phyloP scores from a whole-genome alignment of 805 yeast species.

The Sungouiella thailandica region DNA sequence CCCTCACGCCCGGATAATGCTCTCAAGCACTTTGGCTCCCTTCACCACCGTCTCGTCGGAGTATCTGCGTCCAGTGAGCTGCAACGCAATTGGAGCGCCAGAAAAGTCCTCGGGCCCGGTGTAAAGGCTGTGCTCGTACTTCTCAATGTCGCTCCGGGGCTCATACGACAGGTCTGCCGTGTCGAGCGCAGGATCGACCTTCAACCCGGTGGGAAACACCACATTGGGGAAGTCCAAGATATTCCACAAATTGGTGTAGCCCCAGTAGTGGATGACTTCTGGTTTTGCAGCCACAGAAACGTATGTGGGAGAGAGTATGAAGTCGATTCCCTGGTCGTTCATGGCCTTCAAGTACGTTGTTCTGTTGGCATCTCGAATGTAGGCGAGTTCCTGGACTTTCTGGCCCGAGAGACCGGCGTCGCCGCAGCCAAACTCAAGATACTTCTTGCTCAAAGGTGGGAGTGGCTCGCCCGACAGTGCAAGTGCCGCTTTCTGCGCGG shows the following conservation, averaged over 20 bases:
- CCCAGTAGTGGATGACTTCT: slow-evolving; percentile 15
- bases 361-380: slow-evolving; percentile 11
- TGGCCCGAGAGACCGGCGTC: slow-evolving; percentile 14
- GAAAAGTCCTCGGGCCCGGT: slow-evolving; percentile 12
- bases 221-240: slow-evolving; percentile 17
- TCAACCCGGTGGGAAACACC: slow-evolving; percentile 16
- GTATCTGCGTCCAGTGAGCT: slow-evolving; percentile 17
- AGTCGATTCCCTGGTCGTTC: slow-evolving; percentile 11
- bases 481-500: slow-evolving; percentile 9
- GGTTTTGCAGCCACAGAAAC: slow-evolving; percentile 16
- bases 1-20: slow-evolving; percentile 5
- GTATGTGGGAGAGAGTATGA: slow-evolving; percentile 15
- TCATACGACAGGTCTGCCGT: slow-evolving; percentile 7
- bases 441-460: slow-evolving; percentile 7
- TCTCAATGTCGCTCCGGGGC: slow-evolving; percentile 15
- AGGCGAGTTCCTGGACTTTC: slow-evolving; percentile 10
- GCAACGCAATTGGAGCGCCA: slow-evolving; percentile 15
- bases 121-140: slow-evolving; percentile 17
- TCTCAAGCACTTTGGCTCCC: slow-evolving; percentile 15
- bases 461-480: slow-evolving; percentile 13
- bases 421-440: slow-evolving; percentile 13
- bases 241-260: slow-evolving; percentile 17
- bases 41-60: slow-evolving; percentile 15
- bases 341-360: slow-evolving; percentile 8
- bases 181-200: slow-evolving; percentile 13